These are phyloP conservation scores for Luvunga scandens DNA, from an alignment of 345 rosid species.

Conservation along the genomic window DNA sequence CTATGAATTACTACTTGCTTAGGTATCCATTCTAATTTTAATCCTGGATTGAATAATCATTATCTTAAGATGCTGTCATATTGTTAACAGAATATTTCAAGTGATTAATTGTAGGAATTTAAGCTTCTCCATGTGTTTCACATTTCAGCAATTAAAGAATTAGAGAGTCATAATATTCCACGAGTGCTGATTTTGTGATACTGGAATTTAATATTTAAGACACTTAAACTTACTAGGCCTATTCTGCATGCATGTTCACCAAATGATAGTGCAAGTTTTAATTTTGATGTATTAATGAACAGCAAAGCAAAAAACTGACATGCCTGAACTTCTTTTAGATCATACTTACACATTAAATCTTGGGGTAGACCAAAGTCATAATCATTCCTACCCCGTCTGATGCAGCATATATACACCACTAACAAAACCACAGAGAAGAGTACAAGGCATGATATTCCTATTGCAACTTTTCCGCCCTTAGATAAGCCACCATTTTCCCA, in stretches of 20 bases:
- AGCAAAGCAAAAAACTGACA: not conserved
- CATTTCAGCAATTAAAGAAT: not conserved
- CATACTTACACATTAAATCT: conserved; percentile 79
- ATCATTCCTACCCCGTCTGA: conserved; percentile 66
- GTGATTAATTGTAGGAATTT: not conserved
- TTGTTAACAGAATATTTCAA: not conserved
- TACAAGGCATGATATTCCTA: conserved; percentile 56
- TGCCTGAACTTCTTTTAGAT: conserved; percentile 1
- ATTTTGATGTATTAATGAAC: not conserved
- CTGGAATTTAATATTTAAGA: not conserved
- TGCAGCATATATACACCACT: conserved; percentile 55
- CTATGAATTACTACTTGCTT: not conserved
- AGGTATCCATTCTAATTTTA: not conserved
- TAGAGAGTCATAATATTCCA: not conserved
- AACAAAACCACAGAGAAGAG: conserved; percentile 39
- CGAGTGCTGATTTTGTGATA: not conserved
- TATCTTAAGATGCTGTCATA: not conserved
- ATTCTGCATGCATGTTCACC: not conserved
- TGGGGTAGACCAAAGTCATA: conserved; percentile 93
- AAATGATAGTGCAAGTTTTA: not conserved
- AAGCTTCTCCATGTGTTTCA: not conserved
- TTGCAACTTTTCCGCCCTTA: conserved; percentile 70
- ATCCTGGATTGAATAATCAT: not conserved
- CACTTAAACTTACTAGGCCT: not conserved
- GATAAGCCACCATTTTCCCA: conserved; percentile 92